phyloP scores from a whole-genome alignment of 768 basidiomycete genomes.

The Amanita rubescens region DNA sequence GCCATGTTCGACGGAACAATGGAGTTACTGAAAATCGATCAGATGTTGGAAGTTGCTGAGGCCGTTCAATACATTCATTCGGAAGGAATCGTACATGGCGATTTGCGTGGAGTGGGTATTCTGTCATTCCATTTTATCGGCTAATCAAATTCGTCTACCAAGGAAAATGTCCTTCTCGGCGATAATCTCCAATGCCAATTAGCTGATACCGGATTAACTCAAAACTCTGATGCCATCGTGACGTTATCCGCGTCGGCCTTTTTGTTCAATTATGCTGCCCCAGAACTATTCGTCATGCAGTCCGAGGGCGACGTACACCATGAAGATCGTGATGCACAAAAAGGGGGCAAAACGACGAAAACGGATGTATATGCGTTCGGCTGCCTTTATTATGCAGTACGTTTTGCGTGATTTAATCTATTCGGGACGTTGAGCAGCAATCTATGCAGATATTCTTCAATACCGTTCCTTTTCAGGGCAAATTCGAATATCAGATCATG shows the following conservation, averaged over 20 bases:
- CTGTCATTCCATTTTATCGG: neutral
- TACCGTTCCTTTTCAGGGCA: neutral
- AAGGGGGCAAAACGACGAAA: neutral
- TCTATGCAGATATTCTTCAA: neutral
- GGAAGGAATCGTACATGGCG: constrained; percentile 2
- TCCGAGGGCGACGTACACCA: too few species aligned
- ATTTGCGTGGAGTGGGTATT: neutral
- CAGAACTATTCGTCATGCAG: neutral
- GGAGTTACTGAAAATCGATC: neutral
- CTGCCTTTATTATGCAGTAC: constrained; percentile 1
- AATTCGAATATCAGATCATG: neutral
- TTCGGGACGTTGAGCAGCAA: neutral
- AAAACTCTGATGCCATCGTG: neutral
- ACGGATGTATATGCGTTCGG: constrained; percentile 1
- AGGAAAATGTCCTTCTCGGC: neutral
- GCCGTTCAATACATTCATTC: neutral
- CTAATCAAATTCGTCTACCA: too few species aligned
- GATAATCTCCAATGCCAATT: neutral
- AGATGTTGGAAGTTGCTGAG: neutral
- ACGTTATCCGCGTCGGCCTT: neutral
- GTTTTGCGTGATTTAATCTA: neutral
- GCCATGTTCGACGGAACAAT: too few species aligned
- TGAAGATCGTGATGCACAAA: too few species aligned
- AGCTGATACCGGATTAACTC: neutral
- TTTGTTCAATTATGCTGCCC: neutral